Percentiles rank a stretch among this genome's conserved stretches.
These are phyloP conservation scores for Hemileia vastatrix DNA, from an alignment of 1,284 basidiomycete species.

Conservation along the genomic window DNA sequence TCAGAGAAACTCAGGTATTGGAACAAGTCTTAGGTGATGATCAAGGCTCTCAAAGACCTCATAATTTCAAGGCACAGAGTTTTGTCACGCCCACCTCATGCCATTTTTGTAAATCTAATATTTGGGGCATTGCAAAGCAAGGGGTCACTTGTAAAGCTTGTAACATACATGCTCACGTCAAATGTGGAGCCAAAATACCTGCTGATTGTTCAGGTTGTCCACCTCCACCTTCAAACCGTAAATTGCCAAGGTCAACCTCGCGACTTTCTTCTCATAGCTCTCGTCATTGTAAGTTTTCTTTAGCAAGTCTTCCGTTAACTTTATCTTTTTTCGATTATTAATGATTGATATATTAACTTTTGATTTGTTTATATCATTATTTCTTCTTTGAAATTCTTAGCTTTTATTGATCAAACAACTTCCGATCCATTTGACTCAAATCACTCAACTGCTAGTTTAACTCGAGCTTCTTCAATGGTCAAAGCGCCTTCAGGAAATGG, in stretches of 20 bases:
- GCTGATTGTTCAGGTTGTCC: slow-evolving; percentile 6
- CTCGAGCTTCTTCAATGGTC: not conserved
- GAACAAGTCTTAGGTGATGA: slow-evolving; percentile 60
- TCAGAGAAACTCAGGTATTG: slow-evolving; percentile 57
- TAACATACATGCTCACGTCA: slow-evolving; percentile 65
- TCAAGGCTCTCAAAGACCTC: slow-evolving; percentile 58
- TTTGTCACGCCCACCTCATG: slow-evolving; percentile 74
- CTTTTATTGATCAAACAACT: not conserved
- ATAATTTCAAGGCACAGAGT: slow-evolving; percentile 67
- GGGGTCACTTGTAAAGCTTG: slow-evolving; percentile 72
- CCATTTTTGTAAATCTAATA: slow-evolving; percentile 61
- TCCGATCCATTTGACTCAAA: no score
- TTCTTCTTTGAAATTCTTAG: not conserved
- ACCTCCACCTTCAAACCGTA: not conserved
- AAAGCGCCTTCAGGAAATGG: no score
- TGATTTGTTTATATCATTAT: no score
- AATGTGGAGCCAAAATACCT: slow-evolving; percentile 68
- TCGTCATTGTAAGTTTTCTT: not conserved
- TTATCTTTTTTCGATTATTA: no score
- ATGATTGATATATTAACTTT: no score
- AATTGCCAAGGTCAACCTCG: not conserved
- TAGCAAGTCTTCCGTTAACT: no score
- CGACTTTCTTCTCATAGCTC: not conserved
- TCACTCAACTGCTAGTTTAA: no score
- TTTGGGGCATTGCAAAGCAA: slow-evolving; percentile 74